Conservation (phyloP, 805 yeast species). For the Yarrowia sp. region DNA sequence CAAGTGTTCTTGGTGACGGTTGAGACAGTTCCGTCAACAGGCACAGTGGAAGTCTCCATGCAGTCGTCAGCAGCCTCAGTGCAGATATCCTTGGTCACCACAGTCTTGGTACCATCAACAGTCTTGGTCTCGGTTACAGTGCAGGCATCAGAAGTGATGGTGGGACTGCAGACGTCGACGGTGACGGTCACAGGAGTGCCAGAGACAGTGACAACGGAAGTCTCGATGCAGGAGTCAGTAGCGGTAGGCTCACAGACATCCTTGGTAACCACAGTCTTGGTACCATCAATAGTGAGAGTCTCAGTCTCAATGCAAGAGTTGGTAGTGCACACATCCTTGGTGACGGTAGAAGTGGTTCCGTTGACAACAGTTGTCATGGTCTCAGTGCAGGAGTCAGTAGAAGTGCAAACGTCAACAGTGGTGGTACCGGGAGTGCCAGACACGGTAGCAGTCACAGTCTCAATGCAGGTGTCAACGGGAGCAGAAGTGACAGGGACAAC, state of each 20-base stretch:
- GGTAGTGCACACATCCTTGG: neutral
- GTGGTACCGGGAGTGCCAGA: neutral
- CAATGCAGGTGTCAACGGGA: neutral
- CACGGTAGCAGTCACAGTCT: neutral
- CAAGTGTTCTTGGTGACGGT: neutral
- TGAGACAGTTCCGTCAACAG: neutral
- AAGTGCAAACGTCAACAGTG: too few species aligned
- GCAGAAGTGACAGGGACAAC: neutral
- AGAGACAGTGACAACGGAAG: neutral
- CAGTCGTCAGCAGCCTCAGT: neutral
- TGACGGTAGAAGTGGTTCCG: neutral
- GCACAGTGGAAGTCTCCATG: neutral
- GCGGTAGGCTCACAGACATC: neutral
- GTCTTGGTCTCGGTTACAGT: neutral
- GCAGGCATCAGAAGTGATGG: neutral
- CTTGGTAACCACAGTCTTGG: neutral
- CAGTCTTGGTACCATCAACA: neutral
- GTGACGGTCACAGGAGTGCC: neutral
- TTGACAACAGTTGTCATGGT: neutral
- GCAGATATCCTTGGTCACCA: neutral
- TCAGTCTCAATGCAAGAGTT: neutral
- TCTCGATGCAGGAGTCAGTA: neutral
- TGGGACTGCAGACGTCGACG: neutral
- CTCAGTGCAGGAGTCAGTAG: neutral
- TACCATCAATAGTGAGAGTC: neutral